Conservation (phyloP, 768 basidiomycete species). For the Ramaria rubella region DNA sequence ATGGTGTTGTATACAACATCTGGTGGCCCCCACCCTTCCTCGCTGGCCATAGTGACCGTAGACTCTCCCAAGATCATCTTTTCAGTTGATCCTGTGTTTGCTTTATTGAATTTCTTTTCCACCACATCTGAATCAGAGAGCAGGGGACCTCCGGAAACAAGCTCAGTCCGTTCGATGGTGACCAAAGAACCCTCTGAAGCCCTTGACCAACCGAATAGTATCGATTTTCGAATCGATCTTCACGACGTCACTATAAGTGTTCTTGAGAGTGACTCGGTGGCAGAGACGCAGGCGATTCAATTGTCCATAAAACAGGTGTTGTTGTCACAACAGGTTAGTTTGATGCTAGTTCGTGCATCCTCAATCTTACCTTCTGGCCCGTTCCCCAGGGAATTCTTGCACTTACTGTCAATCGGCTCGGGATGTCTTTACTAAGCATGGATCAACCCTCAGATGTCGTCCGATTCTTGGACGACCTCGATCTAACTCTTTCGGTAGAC, state of each 20-base stretch:
- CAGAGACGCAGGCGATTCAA: slow-evolving; percentile 79
- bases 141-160: slow-evolving; percentile 9
- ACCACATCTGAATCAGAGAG: slow-evolving; percentile 38
- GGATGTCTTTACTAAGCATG: slow-evolving; percentile 94
- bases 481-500: slow-evolving; percentile 82
- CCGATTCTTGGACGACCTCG: slow-evolving; percentile 88
- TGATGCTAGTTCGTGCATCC: not conserved
- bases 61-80: slow-evolving; percentile 93
- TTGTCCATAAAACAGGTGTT: slow-evolving; percentile 77
- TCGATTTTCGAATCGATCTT: slow-evolving; percentile 78
- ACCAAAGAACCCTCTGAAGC: slow-evolving; percentile 2
- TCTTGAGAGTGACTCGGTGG: slow-evolving; percentile 74
- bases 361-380: not conserved
- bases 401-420: slow-evolving; percentile 70
- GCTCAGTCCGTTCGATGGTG: slow-evolving; percentile 13
- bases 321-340: slow-evolving; percentile 81
- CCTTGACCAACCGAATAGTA: slow-evolving; percentile 3
- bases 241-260: slow-evolving; percentile 86
- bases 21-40: slow-evolving; percentile 46
- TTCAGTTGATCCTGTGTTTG: slow-evolving; percentile 85
- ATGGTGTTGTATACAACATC: slow-evolving; percentile 86
- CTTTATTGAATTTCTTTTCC: slow-evolving; percentile 79
- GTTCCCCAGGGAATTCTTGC: slow-evolving; percentile 78
- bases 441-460: slow-evolving; percentile 75
- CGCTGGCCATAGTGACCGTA: slow-evolving; percentile 78